Evolutionary conservation across 495 filamentous ascomycete species (phyloP), one percentile per base, ranked within the genome.

Genomic region (Tuber melanosporum): DNA sequence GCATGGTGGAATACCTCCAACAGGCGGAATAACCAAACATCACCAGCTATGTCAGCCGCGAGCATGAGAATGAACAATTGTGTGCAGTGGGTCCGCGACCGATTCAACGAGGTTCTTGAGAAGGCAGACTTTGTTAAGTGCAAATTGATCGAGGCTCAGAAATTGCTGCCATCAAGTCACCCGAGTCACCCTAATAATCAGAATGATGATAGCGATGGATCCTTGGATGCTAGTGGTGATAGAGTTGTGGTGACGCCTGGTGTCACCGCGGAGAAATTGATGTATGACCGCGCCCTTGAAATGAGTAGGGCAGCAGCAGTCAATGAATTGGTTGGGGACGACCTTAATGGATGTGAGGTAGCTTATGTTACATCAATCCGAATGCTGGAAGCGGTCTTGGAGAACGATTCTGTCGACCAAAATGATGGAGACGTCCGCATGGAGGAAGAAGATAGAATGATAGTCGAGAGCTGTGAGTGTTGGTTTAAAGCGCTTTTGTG

Each of bases 241-340:
- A 85, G 86, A 74, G 91, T 93, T 32, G 85, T 89, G n/a, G 88
- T 90, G 20, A 91, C 88, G 70, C 86, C 89, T 9, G 95, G 95
- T 9, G 90, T 98, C 62, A 97, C 94, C 36, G 95, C 95, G 0
- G 95, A 98, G 85, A 97, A 93, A 84, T 85, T 99, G 71, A 99
- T 99, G 96, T 99, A 97, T 80, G 96, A 99, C 78, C 93, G 95
- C 20, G 95, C 95, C 5, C 85, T 97, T 39, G 95, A 99, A 84
- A 97, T 99, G 95, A 97, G 93, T 80, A 90, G 94, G 52, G 89
- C 92, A 3, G 94, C 95, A 9, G 95, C 95, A 5, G 95, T 98
- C 82, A 97, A 94, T 80, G 95, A 99, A 85, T 91, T 98, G 73
- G 93, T 95, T 14, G 92, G 93, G 72, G 92, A 96, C 75, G 94